phyloP scores from a whole-genome alignment of 192 early-diverging fungal genomes.

The Coemansia sp. region DNA sequence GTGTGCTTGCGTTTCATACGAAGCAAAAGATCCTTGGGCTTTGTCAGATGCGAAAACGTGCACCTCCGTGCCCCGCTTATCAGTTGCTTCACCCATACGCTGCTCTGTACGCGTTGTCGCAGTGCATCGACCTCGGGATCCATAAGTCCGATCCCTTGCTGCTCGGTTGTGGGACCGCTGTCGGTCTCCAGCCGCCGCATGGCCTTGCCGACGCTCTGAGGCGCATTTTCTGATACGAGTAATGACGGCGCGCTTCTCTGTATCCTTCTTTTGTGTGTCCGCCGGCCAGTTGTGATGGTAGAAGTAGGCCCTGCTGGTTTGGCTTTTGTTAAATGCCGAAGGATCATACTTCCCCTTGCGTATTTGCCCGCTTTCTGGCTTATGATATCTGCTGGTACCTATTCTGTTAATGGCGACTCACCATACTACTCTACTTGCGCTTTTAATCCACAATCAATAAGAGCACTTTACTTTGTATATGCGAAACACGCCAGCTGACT shows the following conservation, averaged over 20 bases:
- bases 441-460: too few relatives aligned
- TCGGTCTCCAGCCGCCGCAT: constrained; percentile 12
- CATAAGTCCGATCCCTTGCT: neutral
- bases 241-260: neutral
- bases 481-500: too few relatives aligned
- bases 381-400: too few relatives aligned
- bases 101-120: constrained; percentile 35
- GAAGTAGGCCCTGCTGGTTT: too few relatives aligned
- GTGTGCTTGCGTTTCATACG: constrained; percentile 30
- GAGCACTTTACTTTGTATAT: too few relatives aligned
- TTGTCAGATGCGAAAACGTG: constrained; percentile 13
- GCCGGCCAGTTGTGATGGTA: too few relatives aligned
- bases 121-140: neutral
- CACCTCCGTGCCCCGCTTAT: constrained; percentile 25
- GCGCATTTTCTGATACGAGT: too few relatives aligned
- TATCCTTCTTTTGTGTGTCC: neutral
- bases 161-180: constrained; percentile 10
- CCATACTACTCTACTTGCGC: too few relatives aligned
- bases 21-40: constrained; percentile 14
- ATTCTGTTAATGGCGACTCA: too few relatives aligned
- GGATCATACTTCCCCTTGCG: too few relatives aligned
- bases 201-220: neutral
- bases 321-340: too few relatives aligned
- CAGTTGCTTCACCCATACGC: constrained; percentile 28
- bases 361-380: too few relatives aligned